Evolutionary conservation across 768 basidiomycete genomes (phyloP), one percentile per base, ranked within the genome.

Genomic region (Multifurca ochricompacta): DNA sequence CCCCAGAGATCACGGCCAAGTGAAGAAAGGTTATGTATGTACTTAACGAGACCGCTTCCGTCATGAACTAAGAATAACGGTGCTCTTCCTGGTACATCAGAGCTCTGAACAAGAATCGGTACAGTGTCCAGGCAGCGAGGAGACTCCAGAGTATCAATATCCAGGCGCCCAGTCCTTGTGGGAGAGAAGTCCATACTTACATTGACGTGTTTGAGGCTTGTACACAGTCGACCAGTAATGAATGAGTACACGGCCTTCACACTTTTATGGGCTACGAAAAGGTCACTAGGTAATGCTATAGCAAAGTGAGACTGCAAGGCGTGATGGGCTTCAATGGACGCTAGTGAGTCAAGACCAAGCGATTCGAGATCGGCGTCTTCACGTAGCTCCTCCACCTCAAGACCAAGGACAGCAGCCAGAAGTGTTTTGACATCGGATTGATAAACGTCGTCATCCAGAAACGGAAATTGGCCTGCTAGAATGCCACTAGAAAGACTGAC

Each of bases 11-110:
- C 63, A 41, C 85, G 73, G 8, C 71, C 69, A 3, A 87, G 60
- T 8, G 71, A 62, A 6, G 67, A 60, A 6, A 85, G 65, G 9
- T 73, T 73, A 31, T 74, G 66, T 51, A 79, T 79, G 48, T 81
- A 77, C 31, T 69, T 70, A 16, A 76, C 68, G 11, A 84, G 65
- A 0, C 87, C 87, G 58, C 82, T 84, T 5, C 87, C 87, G 57
- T 88, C 87, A 60, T 89, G 85, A 9, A 89, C 71, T 21, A 89
- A 73, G 52, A 85, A 76, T 3, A 89, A 71, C 79, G 84, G 0
- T 66, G 49, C 3, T 45, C 54, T 11, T 48, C 65, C 55, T 2
- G 53, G 37, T 1, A 45, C 48, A 21, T 30, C 32, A 25, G 69
- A 59, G 28, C 59, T 62, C 53, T 79, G 82, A 36, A 81, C 62